These are phyloP conservation scores for Tylopilus rubrobrunneus DNA, from an alignment of 768 basidiomycete species.

Conservation along the genomic window DNA sequence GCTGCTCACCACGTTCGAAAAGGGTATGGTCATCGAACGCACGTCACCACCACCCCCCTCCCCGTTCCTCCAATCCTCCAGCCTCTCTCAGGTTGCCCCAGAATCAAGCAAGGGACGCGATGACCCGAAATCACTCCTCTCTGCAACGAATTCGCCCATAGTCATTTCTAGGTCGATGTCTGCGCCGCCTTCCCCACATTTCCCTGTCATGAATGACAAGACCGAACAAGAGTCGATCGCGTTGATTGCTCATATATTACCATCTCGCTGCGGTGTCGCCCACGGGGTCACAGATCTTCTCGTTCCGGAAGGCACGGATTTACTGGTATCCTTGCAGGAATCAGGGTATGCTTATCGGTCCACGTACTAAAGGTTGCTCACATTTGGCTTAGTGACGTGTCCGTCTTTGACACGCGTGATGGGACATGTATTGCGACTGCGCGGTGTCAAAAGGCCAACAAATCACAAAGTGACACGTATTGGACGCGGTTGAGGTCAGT, in stretches of 20 bases:
- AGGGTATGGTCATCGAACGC: constrained; percentile 22
- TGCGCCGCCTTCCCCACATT: constrained; percentile 33
- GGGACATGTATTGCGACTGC: constrained; percentile 34
- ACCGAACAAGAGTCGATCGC: constrained; percentile 15
- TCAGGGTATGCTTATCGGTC: constrained; percentile 49
- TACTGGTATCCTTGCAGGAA: constrained; percentile 55
- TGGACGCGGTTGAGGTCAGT: constrained; percentile 23
- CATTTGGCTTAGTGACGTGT: constrained; percentile 43
- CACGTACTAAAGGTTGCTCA: constrained; percentile 3
- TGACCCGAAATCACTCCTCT: constrained; percentile 42
- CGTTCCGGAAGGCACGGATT: constrained; percentile 37
- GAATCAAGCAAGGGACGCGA: constrained; percentile 22
- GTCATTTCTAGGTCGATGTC: constrained; percentile 36
- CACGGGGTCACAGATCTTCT: constrained; percentile 45
- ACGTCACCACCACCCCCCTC: constrained; percentile 12
- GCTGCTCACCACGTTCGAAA: constrained; percentile 30
- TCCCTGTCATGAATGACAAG: constrained; percentile 12
- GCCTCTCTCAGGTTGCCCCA: constrained; percentile 10
- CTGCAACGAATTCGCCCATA: constrained; percentile 42
- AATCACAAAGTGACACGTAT: constrained; percentile 3
- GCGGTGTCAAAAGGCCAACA: constrained; percentile 8
- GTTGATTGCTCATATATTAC: constrained; percentile 40
- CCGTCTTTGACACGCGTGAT: constrained; percentile 52
- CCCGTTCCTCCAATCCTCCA: constrained; percentile 4
- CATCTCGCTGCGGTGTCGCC: constrained; percentile 38